Evolutionary conservation across 257 asterid genomes (phyloP).

Genomic region (Solanum clarkiae): DNA sequence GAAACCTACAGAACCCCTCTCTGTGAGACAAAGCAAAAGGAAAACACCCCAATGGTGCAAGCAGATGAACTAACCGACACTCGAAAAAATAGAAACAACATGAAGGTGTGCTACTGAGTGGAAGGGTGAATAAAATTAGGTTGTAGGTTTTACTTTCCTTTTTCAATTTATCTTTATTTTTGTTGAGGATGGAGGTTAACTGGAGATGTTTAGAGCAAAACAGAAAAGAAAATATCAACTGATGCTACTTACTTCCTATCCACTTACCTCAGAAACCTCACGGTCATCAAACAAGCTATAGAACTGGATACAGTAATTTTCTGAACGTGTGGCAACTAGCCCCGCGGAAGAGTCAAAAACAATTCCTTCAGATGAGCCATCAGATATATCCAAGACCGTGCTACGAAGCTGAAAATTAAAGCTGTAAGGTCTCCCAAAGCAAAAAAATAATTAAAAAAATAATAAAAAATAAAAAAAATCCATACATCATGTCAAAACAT

Average conservation of each 20-base stretch:
- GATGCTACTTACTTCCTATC: not conserved
- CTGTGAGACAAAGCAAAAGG: not conserved
- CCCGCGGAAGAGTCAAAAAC: conserved; percentile 48
- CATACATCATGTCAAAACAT: not conserved
- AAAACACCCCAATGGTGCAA: not conserved
- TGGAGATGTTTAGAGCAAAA: not conserved
- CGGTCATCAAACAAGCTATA: conserved; percentile 77
- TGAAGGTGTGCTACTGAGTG: not conserved
- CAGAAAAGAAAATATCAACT: not conserved
- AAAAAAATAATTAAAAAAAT: not conserved
- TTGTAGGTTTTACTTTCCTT: not conserved
- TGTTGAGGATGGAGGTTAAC: not conserved
- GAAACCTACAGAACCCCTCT: not conserved
- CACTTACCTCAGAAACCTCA: conserved; percentile 77
- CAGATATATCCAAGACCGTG: conserved; percentile 28
- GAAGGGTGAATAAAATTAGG: not conserved
- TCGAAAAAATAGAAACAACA: not conserved
- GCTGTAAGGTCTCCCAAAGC: not conserved
- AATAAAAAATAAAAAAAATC: not conserved
- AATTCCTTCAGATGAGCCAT: conserved; percentile 34
- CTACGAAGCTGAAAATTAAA: conserved; percentile 58
- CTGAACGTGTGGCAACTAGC: conserved; percentile 66
- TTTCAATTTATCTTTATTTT: not conserved
- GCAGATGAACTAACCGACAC: not conserved
- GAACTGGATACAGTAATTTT: conserved; percentile 72